Evolutionary conservation across 768 basidiomycete genomes (phyloP).

Genomic region (Mycena galericulata): DNA sequence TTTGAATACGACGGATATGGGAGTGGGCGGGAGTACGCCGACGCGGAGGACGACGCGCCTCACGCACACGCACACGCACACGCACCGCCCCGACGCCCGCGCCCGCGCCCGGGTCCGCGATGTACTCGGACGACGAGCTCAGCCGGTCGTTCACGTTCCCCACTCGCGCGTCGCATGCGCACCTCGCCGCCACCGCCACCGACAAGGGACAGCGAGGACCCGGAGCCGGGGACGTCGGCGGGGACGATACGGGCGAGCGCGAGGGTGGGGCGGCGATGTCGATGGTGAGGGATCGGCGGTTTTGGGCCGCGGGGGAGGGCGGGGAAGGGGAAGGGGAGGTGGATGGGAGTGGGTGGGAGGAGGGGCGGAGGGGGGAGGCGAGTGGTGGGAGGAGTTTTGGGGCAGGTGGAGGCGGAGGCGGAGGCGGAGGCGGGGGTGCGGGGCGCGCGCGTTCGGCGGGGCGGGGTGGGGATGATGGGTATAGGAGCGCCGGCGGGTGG

Average conservation of each 20-base stretch:
- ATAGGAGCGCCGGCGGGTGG: not conserved
- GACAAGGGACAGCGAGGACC: no score
- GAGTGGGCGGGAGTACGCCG: not conserved
- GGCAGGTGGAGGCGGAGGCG: slow-evolving; percentile 36
- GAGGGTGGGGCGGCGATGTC: slow-evolving; percentile 5
- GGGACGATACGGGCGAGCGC: slow-evolving; percentile 54
- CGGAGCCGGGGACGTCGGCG: slow-evolving; percentile 60
- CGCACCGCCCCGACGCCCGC: not conserved
- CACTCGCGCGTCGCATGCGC: no score
- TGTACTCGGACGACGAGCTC: slow-evolving; percentile 35
- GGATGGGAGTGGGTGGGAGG: slow-evolving; percentile 45
- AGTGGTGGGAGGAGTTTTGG: slow-evolving; percentile 30
- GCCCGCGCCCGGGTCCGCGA: not conserved
- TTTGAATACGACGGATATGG: no score
- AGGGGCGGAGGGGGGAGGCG: slow-evolving; percentile 41
- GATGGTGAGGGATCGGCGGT: slow-evolving; percentile 12
- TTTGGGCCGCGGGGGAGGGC: slow-evolving; percentile 34
- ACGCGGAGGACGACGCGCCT: slow-evolving; percentile 42
- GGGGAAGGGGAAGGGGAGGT: slow-evolving; percentile 30
- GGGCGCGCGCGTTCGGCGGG: slow-evolving; percentile 33
- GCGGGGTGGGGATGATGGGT: slow-evolving; percentile 30
- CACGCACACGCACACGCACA: no score
- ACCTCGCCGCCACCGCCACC: no score
- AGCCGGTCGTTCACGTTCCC: not conserved
- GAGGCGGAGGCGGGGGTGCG: slow-evolving; percentile 26